phyloP scores from a whole-genome alignment of 2,329 filamentous ascomycete species.

The Corynespora cassiicola region DNA sequence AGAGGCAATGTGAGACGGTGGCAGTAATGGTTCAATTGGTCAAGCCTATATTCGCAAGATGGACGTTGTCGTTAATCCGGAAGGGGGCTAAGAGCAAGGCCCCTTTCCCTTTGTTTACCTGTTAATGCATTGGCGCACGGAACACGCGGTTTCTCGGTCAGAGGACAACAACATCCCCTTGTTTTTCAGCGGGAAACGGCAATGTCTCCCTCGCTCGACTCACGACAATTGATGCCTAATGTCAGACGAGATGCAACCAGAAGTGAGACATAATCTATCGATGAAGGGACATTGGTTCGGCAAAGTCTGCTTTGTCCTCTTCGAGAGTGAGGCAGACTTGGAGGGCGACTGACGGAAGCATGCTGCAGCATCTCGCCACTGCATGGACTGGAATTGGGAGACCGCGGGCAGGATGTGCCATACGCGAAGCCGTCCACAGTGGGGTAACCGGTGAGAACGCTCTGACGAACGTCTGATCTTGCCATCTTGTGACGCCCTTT shows the following conservation, averaged over 20 bases:
- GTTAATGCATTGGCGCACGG: constrained; percentile 29
- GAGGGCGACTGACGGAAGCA: constrained; percentile 31
- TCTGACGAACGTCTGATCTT: constrained; percentile 36
- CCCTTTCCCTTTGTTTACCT: constrained; percentile 40
- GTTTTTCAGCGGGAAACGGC: constrained; percentile 25
- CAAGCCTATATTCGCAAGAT: constrained; percentile 36
- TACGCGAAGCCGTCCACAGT: constrained; percentile 28
- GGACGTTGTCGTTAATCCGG: constrained; percentile 18
- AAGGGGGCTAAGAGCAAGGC: constrained; percentile 34
- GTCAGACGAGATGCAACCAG: constrained; percentile 19
- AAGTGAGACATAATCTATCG: constrained; percentile 38
- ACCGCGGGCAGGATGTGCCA: constrained; percentile 26
- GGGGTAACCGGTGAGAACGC: constrained; percentile 43
- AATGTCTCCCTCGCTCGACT: constrained; percentile 22
- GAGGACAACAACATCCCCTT: constrained; percentile 35
- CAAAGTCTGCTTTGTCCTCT: constrained; percentile 31
- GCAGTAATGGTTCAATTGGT: constrained; percentile 36
- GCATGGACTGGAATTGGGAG: constrained; percentile 26
- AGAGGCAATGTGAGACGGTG: constrained; percentile 24
- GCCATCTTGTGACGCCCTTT: constrained; percentile 41
- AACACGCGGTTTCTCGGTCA: constrained; percentile 24
- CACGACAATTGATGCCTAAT: constrained; percentile 19
- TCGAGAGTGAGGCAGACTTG: constrained; percentile 35
- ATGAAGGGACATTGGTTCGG: constrained; percentile 36
- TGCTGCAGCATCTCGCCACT: constrained; percentile 43